phyloP scores from a whole-genome alignment of 1,284 basidiomycete genomes.

The Phaffia rhodozyma region DNA sequence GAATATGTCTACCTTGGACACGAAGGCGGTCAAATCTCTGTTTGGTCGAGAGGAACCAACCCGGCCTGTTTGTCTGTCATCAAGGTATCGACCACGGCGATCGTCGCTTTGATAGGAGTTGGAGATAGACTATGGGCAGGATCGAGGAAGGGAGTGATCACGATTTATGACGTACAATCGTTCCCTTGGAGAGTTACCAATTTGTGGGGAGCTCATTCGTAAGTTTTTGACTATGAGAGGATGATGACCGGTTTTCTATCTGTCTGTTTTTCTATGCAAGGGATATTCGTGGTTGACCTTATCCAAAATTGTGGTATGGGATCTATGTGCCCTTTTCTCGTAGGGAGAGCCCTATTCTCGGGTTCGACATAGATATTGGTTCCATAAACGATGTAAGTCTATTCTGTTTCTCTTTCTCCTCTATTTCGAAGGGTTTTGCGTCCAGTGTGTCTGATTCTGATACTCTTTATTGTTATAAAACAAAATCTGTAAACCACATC shows the following conservation, averaged over 20 bases:
- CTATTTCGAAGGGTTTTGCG: too few species aligned
- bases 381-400: constrained; percentile 50
- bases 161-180: constrained; percentile 59
- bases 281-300: neutral
- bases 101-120: constrained; percentile 67
- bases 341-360: constrained; percentile 57
- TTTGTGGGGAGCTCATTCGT: constrained; percentile 70
- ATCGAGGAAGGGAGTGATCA: constrained; percentile 63
- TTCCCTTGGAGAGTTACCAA: constrained; percentile 79
- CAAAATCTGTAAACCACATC: neutral
- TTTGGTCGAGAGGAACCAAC: constrained; percentile 47
- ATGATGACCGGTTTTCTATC: neutral
- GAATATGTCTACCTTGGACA: constrained; percentile 74
- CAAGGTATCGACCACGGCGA: constrained; percentile 65
- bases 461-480: neutral
- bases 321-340: neutral
- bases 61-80: constrained; percentile 33
- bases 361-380: constrained; percentile 57
- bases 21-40: constrained; percentile 73
- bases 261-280: neutral
- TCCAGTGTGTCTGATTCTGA: too few species aligned
- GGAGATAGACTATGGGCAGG: constrained; percentile 74
- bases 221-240: constrained; percentile 18
- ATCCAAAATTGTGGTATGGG: neutral
- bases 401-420: constrained; percentile 4